Percentiles rank a stretch among this genome's conserved stretches.
These are phyloP conservation scores for Croton laevigatus DNA, from an alignment of 441 rosid species.

Conservation along the genomic window DNA sequence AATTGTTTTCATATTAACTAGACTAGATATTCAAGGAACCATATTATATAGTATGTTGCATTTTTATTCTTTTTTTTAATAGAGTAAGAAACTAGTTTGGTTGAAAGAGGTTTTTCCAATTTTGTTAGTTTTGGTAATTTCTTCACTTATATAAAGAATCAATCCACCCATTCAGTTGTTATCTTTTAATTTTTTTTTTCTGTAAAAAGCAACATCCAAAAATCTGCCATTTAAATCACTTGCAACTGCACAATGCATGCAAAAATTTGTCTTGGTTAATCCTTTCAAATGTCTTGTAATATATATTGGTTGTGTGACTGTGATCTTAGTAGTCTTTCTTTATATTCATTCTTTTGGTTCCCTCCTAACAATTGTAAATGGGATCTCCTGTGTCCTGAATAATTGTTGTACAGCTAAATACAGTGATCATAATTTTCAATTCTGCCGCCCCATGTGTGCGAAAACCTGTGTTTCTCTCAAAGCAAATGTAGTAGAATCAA, in stretches of 20 bases:
- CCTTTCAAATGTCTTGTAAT: neutral
- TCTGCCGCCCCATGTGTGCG: slow-evolving; percentile 19
- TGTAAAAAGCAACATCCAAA: neutral
- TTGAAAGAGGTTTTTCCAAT: neutral
- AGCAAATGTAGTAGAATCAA: slow-evolving; percentile 27
- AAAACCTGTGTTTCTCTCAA: slow-evolving; percentile 26
- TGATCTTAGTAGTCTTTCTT: neutral
- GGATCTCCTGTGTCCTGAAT: slow-evolving; percentile 14
- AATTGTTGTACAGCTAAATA: slow-evolving; percentile 30
- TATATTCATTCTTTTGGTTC: neutral
- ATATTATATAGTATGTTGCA: too few relatives aligned
- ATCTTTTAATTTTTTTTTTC: neutral
- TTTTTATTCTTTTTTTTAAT: neutral
- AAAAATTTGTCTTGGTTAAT: neutral
- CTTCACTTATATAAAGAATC: neutral
- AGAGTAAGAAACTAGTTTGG: neutral
- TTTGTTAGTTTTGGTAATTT: neutral
- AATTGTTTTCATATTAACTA: too few relatives aligned
- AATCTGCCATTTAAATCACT: neutral
- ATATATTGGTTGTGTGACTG: neutral
- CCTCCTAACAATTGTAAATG: slow-evolving; percentile 1
- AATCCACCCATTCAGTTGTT: neutral
- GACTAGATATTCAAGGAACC: neutral
- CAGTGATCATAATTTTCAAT: slow-evolving; percentile 24
- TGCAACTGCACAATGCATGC: neutral